phyloP scores from a whole-genome alignment of 306 rosid species.

The Pachyrhizus erosus region DNA sequence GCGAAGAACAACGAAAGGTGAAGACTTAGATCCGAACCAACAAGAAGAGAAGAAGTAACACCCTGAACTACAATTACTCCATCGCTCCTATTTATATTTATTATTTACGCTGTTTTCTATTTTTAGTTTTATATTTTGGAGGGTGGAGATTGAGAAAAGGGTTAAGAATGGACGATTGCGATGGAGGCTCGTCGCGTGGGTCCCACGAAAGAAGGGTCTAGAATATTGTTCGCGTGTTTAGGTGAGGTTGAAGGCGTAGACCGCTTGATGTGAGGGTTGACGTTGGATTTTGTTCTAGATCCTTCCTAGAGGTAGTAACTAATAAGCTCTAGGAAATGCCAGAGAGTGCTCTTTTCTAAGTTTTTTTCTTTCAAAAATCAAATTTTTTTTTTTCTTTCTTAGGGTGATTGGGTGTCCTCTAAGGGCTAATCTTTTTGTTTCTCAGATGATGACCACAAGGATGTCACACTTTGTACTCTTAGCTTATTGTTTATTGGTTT shows the following conservation, averaged over 20 bases:
- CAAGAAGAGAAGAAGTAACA: background rate
- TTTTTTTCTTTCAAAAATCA: background rate
- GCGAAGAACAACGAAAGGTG: background rate
- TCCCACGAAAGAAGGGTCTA: slow-evolving; percentile 8
- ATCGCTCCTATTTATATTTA: background rate
- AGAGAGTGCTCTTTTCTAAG: background rate
- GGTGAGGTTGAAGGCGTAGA: background rate
- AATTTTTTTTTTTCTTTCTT: too few relatives aligned
- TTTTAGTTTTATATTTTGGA: background rate
- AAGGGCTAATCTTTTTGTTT: too few relatives aligned
- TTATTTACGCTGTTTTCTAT: background rate
- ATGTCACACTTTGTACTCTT: too few relatives aligned
- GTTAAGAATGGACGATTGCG: background rate
- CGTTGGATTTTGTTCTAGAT: slow-evolving; percentile 15
- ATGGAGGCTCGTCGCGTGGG: background rate
- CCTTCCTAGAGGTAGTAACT: too few relatives aligned
- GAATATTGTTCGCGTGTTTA: background rate
- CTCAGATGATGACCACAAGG: too few relatives aligned
- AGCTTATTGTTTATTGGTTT: too few relatives aligned
- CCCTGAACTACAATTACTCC: background rate
- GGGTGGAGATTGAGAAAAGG: background rate
- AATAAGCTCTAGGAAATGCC: background rate
- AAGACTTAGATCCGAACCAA: slow-evolving; percentile 31
- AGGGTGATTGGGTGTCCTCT: too few relatives aligned
- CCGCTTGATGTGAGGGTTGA: background rate